Base-by-base conservation (phyloP, 2,329 filamentous ascomycete genomes). In the Aspergillus luchuensis region DNA sequence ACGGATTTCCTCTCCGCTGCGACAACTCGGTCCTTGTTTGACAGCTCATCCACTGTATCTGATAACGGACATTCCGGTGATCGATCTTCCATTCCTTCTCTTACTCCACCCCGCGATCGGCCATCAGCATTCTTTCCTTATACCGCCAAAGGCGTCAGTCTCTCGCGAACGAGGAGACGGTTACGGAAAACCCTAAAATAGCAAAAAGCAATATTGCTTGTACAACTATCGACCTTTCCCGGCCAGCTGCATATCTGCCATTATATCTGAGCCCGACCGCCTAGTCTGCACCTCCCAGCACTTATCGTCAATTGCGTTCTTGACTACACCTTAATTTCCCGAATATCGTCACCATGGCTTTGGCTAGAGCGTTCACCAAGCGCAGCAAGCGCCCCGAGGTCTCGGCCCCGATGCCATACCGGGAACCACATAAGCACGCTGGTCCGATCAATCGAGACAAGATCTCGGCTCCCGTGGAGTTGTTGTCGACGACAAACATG, bases 401-500 rank as follows among this genome's bases (percentile, higher is more conserved):
- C 19, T 79, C 78, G 4, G 72, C 74, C 1, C 74, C 77, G 38
- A 76, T 79, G 73, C 77, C 79, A 4, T 76, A 76, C 59, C 76
- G 78, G 47, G 78, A 80, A 62, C 73, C 74, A n/a, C 79, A 79
- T 60, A 78, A 76, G 67, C 80, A 79, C 33, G 71, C 79, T 8
- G 79, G 77, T 30, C 78, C 75, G 17, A 81, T 82, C 67, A 78
- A 80, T 60, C 77, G 80, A 52, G 76, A 71, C 62, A 77, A 79
- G 63, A 99, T 99, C 74, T 99, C 95, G 1, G 87, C 84, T 3
- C 95, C 95, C 0, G 84, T 97, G 56, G 89, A 92, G 76, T 84
- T 99, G 64, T 82, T 97, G 52, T 96, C 95, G 61, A 97, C 94
- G 5, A 98, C 95, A 68, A 99, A 98, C 78, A 92, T 96, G 85